These are phyloP conservation scores for Cordyceps tenuipes DNA, from an alignment of 2,329 filamentous ascomycete species.

Conservation along the genomic window DNA sequence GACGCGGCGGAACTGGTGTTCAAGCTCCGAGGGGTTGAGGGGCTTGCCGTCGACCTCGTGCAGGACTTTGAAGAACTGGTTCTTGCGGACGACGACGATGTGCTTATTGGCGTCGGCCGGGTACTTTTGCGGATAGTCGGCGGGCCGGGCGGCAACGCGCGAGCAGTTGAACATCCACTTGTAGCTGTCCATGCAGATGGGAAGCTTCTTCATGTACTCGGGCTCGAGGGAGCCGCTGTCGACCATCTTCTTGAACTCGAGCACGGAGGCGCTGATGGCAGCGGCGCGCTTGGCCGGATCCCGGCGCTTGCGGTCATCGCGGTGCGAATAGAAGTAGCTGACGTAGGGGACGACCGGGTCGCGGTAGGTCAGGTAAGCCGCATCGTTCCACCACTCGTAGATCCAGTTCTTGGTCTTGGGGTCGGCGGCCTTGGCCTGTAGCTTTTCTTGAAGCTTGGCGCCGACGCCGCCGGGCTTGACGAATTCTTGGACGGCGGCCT, in stretches of 20 bases:
- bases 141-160: conserved; percentile 72
- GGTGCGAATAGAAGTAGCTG: conserved; percentile 98
- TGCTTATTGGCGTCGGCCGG: conserved; percentile 68
- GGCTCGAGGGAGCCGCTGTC: conserved; percentile 78
- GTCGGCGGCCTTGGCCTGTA: conserved; percentile 70
- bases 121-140: conserved; percentile 80
- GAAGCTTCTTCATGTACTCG: conserved; percentile 97
- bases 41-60: conserved; percentile 76
- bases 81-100: conserved; percentile 86
- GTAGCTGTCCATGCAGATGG: conserved; percentile 97
- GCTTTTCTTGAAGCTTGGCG: conserved; percentile 76
- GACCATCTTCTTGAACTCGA: conserved; percentile 93
- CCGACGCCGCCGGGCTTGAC: conserved; percentile 79
- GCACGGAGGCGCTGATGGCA: conserved; percentile 72
- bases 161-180: conserved; percentile 98
- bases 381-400: conserved; percentile 96
- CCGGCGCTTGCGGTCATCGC: conserved; percentile 80
- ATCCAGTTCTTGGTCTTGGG: conserved; percentile 88
- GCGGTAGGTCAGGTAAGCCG: conserved; percentile 85
- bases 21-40: conserved; percentile 81
- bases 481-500: conserved; percentile 82
- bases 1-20: conserved; percentile 78
- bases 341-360: conserved; percentile 97
- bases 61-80: conserved; percentile 90
- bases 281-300: conserved; percentile 90